Percentiles rank a stretch among this genome's conserved stretches.
These are phyloP conservation scores for Linnemannia schmuckeri DNA, from an alignment of 192 early-diverging fungal genomes.

Conservation along the genomic window DNA sequence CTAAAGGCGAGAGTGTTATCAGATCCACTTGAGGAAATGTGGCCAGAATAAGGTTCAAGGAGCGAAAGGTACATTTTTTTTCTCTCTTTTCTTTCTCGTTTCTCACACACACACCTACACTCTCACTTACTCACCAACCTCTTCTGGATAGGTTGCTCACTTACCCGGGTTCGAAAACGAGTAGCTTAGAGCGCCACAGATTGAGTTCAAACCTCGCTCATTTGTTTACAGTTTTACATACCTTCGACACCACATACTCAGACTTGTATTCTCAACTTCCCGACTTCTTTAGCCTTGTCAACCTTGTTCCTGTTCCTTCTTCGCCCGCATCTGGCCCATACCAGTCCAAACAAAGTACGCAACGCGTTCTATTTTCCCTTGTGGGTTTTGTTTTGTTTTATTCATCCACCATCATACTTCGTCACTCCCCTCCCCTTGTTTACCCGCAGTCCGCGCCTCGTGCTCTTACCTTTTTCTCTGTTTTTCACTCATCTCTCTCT, in stretches of 20 bases:
- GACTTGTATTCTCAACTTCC: not conserved
- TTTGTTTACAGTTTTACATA: not conserved
- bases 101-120: no score
- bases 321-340: not conserved
- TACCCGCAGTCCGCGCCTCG: not conserved
- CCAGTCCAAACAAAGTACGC: not conserved
- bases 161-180: not conserved
- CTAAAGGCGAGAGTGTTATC: not conserved
- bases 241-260: not conserved
- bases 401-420: not conserved
- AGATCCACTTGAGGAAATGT: not conserved
- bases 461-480: not conserved
- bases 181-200: not conserved
- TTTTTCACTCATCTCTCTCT: not conserved
- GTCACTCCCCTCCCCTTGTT: not conserved
- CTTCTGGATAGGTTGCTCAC: not conserved
- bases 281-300: not conserved
- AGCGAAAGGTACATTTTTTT: not conserved
- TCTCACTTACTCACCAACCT: not conserved
- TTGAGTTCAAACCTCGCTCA: not conserved
- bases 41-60: not conserved
- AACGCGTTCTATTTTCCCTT: not conserved
- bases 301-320: not conserved
- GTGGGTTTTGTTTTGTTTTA: not conserved
- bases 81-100: not conserved